phyloP scores from a whole-genome alignment of 495 filamentous ascomycete genomes.

The Daldinia vernicosa region DNA sequence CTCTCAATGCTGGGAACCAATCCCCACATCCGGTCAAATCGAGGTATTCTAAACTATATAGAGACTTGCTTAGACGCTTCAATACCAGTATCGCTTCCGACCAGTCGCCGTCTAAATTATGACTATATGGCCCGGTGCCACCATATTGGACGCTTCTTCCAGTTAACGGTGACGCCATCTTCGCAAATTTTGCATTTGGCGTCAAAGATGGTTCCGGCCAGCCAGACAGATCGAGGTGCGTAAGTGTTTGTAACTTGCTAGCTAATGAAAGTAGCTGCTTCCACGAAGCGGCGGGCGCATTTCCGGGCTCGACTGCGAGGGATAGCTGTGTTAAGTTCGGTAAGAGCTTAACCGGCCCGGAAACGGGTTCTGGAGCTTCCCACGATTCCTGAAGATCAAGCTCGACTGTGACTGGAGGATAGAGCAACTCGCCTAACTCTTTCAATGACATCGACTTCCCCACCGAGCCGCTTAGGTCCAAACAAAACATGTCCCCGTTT shows the following conservation, averaged over 20 bases:
- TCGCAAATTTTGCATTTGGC: conserved; percentile 66
- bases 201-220: conserved; percentile 80
- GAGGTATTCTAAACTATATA: conserved; percentile 79
- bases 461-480: conserved; percentile 72
- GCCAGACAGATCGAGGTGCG: conserved; percentile 79
- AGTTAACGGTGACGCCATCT: conserved; percentile 53
- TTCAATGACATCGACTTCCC: conserved; percentile 67
- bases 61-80: conserved; percentile 69
- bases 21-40: conserved; percentile 80
- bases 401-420: conserved; percentile 35
- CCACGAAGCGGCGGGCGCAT: conserved; percentile 64
- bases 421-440: conserved; percentile 65
- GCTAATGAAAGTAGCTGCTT: conserved; percentile 70
- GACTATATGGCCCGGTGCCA: conserved; percentile 71
- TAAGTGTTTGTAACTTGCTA: conserved; percentile 68
- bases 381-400: conserved; percentile 52
- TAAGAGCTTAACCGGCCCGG: conserved; percentile 49
- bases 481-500: conserved; percentile 62
- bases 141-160: conserved; percentile 61
- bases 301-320: conserved; percentile 55
- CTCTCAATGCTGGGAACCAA: conserved; percentile 71
- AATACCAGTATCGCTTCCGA: conserved; percentile 74
- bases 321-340: conserved; percentile 66
- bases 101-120: conserved; percentile 71
- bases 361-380: conserved; percentile 47